Evolutionary conservation across 129 eudicot species (phyloP).

Genomic region (Pittosporum tobira): DNA sequence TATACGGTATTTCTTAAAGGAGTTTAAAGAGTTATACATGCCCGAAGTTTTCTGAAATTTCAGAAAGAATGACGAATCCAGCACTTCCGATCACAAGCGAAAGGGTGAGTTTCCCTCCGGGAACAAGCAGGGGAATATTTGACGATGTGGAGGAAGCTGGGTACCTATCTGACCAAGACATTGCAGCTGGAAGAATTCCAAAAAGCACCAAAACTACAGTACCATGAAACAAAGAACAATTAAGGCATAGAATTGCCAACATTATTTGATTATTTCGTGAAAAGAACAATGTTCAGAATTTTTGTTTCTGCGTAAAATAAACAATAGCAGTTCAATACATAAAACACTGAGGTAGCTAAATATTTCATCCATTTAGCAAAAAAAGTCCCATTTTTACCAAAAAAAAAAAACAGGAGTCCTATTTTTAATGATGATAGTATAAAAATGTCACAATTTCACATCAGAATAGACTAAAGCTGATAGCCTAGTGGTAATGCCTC

Average conservation of each 20-base stretch:
- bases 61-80: constrained; percentile 58
- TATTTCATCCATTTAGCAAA: too few relatives aligned
- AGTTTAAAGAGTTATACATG: constrained; percentile 17
- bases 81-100: constrained; percentile 82
- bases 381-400: too few relatives aligned
- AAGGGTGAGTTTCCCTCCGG: constrained; percentile 80
- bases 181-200: constrained; percentile 92
- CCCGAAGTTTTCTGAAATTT: constrained; percentile 51
- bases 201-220: constrained; percentile 79
- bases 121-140: constrained; percentile 56
- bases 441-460: too few relatives aligned
- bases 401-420: too few relatives aligned
- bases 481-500: too few relatives aligned
- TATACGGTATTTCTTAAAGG: too few relatives aligned
- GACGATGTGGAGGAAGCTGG: constrained; percentile 27
- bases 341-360: too few relatives aligned
- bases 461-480: too few relatives aligned
- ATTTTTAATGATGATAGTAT: too few relatives aligned
- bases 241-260: background rate
- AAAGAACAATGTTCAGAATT: background rate
- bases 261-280: background rate
- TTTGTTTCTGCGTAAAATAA: too few relatives aligned
- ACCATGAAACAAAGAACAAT: background rate
- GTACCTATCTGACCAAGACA: constrained; percentile 91
- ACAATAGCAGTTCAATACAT: too few relatives aligned